phyloP scores from a whole-genome alignment of 805 yeast genomes.

The Pichia cabralensis region DNA sequence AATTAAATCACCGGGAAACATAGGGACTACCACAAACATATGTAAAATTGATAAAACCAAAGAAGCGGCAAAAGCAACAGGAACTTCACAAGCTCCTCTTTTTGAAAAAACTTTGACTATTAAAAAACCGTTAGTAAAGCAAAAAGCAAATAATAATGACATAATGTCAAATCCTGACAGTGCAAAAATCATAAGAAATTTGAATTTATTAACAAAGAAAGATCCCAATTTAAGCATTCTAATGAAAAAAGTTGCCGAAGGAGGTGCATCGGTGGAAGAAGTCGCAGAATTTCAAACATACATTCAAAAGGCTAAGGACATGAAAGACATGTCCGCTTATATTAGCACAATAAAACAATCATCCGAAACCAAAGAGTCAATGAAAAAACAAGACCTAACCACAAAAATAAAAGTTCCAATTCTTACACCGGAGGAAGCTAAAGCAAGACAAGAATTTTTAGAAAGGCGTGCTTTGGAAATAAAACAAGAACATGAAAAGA shows the following conservation, averaged over 20 bases:
- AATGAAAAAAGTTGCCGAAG: slow-evolving; percentile 83
- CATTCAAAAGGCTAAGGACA: slow-evolving; percentile 65
- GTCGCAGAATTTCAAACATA: slow-evolving; percentile 72
- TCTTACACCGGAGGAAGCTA: slow-evolving; percentile 8
- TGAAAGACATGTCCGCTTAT: too few relatives aligned
- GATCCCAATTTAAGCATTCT: slow-evolving; percentile 58
- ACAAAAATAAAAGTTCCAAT: slow-evolving; percentile 1
- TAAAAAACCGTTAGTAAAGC: too few relatives aligned
- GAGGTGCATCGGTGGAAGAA: slow-evolving; percentile 62
- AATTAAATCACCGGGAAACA: too few relatives aligned
- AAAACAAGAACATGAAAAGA: slow-evolving; percentile 13
- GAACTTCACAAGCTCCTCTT: too few relatives aligned
- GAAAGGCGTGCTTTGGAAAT: slow-evolving; percentile 8
- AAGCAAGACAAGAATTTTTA: slow-evolving; percentile 9
- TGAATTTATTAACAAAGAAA: slow-evolving; percentile 70
- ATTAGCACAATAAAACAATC: too few relatives aligned
- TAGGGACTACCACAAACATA: too few relatives aligned
- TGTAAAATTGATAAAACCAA: too few relatives aligned
- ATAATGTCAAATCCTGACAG: slow-evolving; percentile 44
- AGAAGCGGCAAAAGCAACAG: too few relatives aligned
- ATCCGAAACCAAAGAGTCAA: too few relatives aligned
- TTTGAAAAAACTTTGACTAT: too few relatives aligned
- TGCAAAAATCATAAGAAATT: slow-evolving; percentile 73
- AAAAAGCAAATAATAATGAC: slow-evolving; percentile 16
- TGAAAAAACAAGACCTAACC: background rate